Conservation (phyloP, 169 alveolate genomes). For the Babesia sp. region DNA sequence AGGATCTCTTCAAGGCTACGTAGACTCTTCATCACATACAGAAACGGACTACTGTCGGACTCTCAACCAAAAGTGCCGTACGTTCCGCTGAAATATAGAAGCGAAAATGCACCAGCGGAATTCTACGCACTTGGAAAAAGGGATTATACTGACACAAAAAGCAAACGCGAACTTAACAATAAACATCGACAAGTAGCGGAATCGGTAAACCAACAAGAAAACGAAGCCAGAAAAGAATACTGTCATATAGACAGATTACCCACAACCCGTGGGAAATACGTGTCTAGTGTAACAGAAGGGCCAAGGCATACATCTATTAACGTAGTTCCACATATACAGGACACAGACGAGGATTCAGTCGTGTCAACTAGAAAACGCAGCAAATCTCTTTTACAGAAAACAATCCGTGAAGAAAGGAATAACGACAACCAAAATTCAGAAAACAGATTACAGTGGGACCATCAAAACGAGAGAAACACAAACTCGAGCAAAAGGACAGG, state of each 20-base stretch:
- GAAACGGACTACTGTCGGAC: slow-evolving; percentile 39
- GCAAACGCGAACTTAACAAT: neutral
- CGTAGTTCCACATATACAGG: neutral
- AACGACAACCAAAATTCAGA: too few species aligned
- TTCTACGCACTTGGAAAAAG: slow-evolving; percentile 33
- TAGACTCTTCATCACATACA: slow-evolving; percentile 23
- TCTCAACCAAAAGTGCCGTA: slow-evolving; percentile 46
- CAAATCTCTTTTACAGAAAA: too few species aligned
- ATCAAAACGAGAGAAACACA: too few species aligned
- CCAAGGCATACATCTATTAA: neutral
- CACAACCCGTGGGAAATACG: neutral
- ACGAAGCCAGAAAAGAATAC: neutral
- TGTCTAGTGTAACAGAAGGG: neutral
- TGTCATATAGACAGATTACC: neutral
- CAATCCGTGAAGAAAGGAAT: neutral
- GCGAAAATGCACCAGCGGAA: slow-evolving; percentile 42
- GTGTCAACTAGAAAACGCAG: neutral
- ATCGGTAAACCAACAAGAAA: neutral
- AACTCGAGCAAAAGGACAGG: neutral
- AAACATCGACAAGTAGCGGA: neutral
- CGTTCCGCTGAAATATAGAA: slow-evolving; percentile 52
- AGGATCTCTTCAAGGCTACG: slow-evolving; percentile 35
- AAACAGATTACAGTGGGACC: too few species aligned
- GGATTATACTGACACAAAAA: neutral
- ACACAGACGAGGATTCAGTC: neutral